phyloP scores from a whole-genome alignment of 495 filamentous ascomycete species.

The Lepidopterella palustris region DNA sequence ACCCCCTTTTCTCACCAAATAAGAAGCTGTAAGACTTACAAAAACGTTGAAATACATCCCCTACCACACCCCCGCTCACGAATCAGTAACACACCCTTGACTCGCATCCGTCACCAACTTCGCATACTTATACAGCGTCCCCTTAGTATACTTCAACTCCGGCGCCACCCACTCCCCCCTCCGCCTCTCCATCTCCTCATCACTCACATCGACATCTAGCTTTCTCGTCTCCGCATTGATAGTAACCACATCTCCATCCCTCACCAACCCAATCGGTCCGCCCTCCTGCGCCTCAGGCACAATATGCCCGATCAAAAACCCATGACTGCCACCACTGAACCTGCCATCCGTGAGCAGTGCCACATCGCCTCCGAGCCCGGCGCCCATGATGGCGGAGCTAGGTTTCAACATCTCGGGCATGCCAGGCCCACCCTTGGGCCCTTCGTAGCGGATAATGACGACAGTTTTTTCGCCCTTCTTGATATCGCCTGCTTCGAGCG shows the following conservation, averaged over 20 bases:
- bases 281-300: conserved; percentile 65
- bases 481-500: conserved; percentile 59
- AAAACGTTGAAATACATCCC: too few species aligned
- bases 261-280: conserved; percentile 61
- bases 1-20: too few species aligned
- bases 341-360: conserved; percentile 74
- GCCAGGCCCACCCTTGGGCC: conserved; percentile 70
- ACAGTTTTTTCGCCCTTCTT: conserved; percentile 97
- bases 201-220: conserved; percentile 51
- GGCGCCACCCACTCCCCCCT: conserved; percentile 62
- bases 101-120: conserved; percentile 62
- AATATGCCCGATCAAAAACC: conserved; percentile 73
- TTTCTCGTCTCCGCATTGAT: conserved; percentile 64
- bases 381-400: conserved; percentile 76
- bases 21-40: too few species aligned
- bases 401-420: conserved; percentile 91
- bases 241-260: conserved; percentile 60
- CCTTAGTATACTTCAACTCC: conserved; percentile 58
- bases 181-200: conserved; percentile 58
- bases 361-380: conserved; percentile 74
- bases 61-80: conserved; percentile 31
- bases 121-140: conserved; percentile 73
- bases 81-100: conserved; percentile 75
- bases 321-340: conserved; percentile 71
- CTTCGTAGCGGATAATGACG: conserved; percentile 94